Conservation (phyloP, 164 flowering plant species). For the Magnolia sinica region DNA sequence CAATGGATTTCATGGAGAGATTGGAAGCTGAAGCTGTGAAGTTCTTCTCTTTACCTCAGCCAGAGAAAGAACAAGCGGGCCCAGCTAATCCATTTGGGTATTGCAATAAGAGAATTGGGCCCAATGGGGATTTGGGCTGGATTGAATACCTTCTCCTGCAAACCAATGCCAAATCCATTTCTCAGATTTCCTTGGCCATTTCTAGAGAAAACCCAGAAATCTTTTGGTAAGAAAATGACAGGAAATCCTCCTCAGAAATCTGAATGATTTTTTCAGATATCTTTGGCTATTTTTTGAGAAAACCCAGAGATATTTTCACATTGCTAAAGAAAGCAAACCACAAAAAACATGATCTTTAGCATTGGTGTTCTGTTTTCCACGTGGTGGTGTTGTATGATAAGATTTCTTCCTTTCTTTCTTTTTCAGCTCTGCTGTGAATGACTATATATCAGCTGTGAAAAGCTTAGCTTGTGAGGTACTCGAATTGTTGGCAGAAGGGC, state of each 20-base stretch:
- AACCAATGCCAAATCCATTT: conserved; percentile 34
- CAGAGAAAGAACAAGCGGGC: conserved; percentile 61
- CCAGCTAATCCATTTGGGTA: conserved; percentile 79
- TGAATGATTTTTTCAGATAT: neutral
- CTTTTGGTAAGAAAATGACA: conserved; percentile 42
- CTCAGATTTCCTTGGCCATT: conserved; percentile 27
- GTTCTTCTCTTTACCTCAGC: conserved; percentile 57
- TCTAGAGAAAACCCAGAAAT: conserved; percentile 37
- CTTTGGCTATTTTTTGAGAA: neutral
- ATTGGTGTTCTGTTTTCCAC: conserved; percentile 1
- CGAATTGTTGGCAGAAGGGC: conserved; percentile 65
- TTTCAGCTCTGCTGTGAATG: conserved; percentile 40
- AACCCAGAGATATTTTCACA: neutral
- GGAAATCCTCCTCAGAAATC: neutral
- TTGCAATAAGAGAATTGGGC: conserved; percentile 74
- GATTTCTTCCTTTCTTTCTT: neutral
- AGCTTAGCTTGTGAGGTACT: conserved; percentile 44
- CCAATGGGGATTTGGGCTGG: conserved; percentile 94
- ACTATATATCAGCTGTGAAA: conserved; percentile 50
- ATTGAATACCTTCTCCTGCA: conserved; percentile 74
- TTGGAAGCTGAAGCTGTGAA: conserved; percentile 55
- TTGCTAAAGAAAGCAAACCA: no score
- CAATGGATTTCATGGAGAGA: conserved; percentile 39
- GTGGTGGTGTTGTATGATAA: neutral
- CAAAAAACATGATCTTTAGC: no score